Conservation (phyloP, 805 yeast genomes). For the Blastobotrys mokoenaii region DNA sequence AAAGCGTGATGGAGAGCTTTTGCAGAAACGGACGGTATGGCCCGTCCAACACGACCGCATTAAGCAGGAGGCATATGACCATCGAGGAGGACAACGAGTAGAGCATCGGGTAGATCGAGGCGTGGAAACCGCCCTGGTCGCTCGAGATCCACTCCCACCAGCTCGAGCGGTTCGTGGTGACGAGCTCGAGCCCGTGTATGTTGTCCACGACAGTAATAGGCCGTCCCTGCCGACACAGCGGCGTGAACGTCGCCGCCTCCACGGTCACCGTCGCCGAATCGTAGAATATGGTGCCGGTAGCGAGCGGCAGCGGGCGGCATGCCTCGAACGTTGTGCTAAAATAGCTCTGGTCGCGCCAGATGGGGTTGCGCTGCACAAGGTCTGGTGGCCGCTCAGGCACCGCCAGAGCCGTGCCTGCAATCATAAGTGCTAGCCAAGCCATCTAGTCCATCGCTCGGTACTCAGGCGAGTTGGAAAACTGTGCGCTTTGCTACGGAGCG, state of each 20-base stretch:
- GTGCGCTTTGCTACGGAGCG: too few species aligned
- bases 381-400: too few species aligned
- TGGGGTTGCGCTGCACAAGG: not conserved
- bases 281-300: not conserved
- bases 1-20: slow-evolving; percentile 41
- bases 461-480: too few species aligned
- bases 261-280: not conserved
- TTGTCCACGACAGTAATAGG: slow-evolving; percentile 12
- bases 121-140: slow-evolving; percentile 1
- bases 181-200: slow-evolving; percentile 4
- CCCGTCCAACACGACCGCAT: slow-evolving; percentile 48
- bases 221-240: slow-evolving; percentile 11
- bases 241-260: slow-evolving; percentile 10
- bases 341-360: not conserved
- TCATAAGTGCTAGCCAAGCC: too few species aligned
- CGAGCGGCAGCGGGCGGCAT: not conserved
- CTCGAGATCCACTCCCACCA: slow-evolving; percentile 12
- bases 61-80: slow-evolving; percentile 54
- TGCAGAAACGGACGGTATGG: slow-evolving; percentile 46
- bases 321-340: not conserved
- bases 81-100: slow-evolving; percentile 57
- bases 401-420: too few species aligned
- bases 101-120: slow-evolving; percentile 45
- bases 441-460: too few species aligned
- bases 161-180: slow-evolving; percentile 1